phyloP scores from a whole-genome alignment of 208 protist genomes.

The Acanthamoeba royreba region DNA sequence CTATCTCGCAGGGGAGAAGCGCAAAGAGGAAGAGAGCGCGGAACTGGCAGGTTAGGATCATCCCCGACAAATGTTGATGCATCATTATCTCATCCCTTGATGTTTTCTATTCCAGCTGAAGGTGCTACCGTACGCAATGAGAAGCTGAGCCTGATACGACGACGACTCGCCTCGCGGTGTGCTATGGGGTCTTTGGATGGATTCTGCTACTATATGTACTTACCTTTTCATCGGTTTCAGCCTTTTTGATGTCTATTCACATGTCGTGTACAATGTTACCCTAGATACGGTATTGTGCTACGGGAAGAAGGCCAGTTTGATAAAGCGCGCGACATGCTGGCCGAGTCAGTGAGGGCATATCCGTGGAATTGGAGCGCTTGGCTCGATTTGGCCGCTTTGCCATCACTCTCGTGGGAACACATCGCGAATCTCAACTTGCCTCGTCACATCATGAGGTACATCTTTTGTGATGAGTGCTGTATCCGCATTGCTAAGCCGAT shows the following conservation, averaged over 20 bases:
- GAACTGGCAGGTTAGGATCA: not conserved
- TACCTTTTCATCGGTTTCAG: not conserved
- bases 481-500: not conserved
- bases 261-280: not conserved
- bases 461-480: not conserved
- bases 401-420: slow-evolving; percentile 5
- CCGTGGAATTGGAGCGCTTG: slow-evolving; percentile 79
- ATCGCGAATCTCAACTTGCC: slow-evolving; percentile 44
- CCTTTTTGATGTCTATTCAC: not conserved
- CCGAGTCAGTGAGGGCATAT: slow-evolving; percentile 49
- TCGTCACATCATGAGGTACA: slow-evolving; percentile 56
- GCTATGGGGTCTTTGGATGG: slow-evolving; percentile 10
- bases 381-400: slow-evolving; percentile 59
- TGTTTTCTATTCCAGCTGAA: not conserved
- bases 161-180: not conserved
- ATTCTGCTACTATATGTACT: slow-evolving; percentile 58
- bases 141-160: not conserved
- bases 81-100: not conserved
- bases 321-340: slow-evolving; percentile 44
- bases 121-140: not conserved
- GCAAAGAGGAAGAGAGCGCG: slow-evolving; percentile 48
- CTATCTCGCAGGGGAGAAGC: slow-evolving; percentile 50
- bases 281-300: not conserved
- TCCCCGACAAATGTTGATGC: not conserved
- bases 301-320: not conserved